Percentiles rank a stretch among this genome's conserved stretches.
Conservation (phyloP, 1,284 basidiomycete genomes). For the Boletus sp. region DNA sequence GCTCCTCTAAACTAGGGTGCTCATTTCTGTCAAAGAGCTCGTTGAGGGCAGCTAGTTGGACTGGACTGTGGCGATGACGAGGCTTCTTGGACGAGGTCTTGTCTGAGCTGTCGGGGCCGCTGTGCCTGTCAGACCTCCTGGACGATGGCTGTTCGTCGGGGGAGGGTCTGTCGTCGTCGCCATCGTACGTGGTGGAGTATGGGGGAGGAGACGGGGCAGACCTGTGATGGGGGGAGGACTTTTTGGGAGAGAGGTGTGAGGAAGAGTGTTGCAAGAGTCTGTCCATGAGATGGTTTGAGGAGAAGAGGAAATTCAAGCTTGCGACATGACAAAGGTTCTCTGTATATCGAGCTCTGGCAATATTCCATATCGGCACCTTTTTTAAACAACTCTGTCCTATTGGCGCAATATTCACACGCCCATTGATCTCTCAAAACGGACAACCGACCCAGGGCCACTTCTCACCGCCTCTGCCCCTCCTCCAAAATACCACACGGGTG, state of each 20-base stretch:
- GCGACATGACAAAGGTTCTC: constrained; percentile 37
- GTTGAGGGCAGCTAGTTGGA: constrained; percentile 69
- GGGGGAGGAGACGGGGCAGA: constrained; percentile 12
- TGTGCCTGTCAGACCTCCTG: constrained; percentile 22
- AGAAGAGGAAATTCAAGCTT: constrained; percentile 33
- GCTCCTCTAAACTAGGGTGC: constrained; percentile 67
- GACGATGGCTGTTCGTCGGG: constrained; percentile 38
- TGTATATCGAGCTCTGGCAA: constrained; percentile 38
- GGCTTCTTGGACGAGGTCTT: constrained; percentile 55
- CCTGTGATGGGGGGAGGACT: constrained; percentile 6
- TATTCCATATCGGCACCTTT: constrained; percentile 39
- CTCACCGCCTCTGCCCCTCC: not conserved
- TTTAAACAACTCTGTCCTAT: constrained; percentile 34
- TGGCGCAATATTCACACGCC: constrained; percentile 29
- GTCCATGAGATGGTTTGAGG: constrained; percentile 33
- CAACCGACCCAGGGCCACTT: constrained; percentile 5
- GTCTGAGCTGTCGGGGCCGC: constrained; percentile 23
- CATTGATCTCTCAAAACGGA: constrained; percentile 9
- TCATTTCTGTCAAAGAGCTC: constrained; percentile 71
- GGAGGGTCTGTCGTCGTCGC: constrained; percentile 24
- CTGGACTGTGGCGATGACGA: constrained; percentile 66
- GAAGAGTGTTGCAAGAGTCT: constrained; percentile 19
- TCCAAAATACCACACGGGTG: too few species aligned
- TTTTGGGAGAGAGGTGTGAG: constrained; percentile 31
- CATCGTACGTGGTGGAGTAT: constrained; percentile 16